A percentile compares a stretch with the other conserved stretches of the same genome.
Evolutionary conservation across 257 asterid species (phyloP).

Genomic region (Osmanthus fragrans): DNA sequence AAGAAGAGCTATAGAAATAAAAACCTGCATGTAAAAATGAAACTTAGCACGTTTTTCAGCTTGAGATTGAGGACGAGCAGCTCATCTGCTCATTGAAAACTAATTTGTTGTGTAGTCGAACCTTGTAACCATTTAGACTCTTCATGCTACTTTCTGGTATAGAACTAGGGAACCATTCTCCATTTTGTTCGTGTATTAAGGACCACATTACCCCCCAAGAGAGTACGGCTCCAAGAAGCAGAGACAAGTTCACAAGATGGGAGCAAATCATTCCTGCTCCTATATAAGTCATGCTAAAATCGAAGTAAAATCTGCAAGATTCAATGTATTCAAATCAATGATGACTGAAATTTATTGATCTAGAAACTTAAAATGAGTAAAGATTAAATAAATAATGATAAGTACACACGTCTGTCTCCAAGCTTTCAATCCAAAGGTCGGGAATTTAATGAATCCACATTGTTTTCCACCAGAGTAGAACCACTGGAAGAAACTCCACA

Average conservation of each 20-base stretch:
- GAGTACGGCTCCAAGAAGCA: conserved; percentile 68
- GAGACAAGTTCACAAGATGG: conserved; percentile 58
- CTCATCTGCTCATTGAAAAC: not conserved
- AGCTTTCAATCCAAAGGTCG: conserved; percentile 83
- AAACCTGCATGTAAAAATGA: conserved; percentile 53
- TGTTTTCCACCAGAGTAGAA: conserved; percentile 69
- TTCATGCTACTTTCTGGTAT: conserved; percentile 59
- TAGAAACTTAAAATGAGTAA: not conserved
- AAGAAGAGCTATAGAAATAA: conserved; percentile 75
- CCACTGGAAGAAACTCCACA: conserved; percentile 93
- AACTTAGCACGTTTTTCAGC: not conserved
- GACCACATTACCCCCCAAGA: conserved; percentile 86
- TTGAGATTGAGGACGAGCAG: not conserved
- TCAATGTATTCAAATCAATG: conserved; percentile 17
- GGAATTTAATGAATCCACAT: conserved; percentile 75
- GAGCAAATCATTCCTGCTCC: conserved; percentile 88
- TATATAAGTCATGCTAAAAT: conserved; percentile 64
- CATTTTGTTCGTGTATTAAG: conserved; percentile 40
- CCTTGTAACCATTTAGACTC: conserved; percentile 72
- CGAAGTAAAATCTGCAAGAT: conserved; percentile 74
- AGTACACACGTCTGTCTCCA: conserved; percentile 58
- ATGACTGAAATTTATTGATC: not conserved
- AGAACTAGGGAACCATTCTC: conserved; percentile 56
- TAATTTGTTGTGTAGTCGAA: not conserved
- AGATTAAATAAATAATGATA: not conserved